Conservation (phyloP, 2,329 filamentous ascomycete species). For the Stagonosporopsis chrysanthemi region DNA sequence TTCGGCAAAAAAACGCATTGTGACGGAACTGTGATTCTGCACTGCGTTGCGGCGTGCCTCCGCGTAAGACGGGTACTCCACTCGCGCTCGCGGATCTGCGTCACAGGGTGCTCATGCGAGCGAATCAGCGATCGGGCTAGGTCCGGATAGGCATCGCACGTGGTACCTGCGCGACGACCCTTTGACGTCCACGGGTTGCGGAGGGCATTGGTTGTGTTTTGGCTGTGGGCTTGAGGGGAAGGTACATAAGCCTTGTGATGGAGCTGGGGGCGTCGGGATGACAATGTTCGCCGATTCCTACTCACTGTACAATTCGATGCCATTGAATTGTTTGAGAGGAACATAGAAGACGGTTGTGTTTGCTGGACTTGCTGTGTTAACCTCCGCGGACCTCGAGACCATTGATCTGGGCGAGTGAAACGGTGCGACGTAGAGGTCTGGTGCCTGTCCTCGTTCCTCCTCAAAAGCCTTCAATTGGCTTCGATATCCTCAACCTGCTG, state of each 20-base stretch:
- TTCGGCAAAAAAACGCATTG: constrained; percentile 7
- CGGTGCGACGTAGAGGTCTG: not conserved
- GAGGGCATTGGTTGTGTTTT: constrained; percentile 12
- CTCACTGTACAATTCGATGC: not conserved
- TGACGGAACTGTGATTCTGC: constrained; percentile 18
- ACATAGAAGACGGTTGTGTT: not conserved
- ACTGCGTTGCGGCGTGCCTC: constrained; percentile 9
- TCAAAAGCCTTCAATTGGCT: not conserved
- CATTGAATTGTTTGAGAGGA: not conserved
- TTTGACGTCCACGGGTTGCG: constrained; percentile 12
- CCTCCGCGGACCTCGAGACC: constrained; percentile 10
- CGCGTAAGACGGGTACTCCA: constrained; percentile 11
- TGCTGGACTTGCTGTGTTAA: constrained; percentile 12
- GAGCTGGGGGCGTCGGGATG: not conserved
- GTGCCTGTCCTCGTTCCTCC: not conserved
- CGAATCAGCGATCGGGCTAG: constrained; percentile 11
- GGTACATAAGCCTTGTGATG: constrained; percentile 9
- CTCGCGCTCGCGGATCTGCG: constrained; percentile 8
- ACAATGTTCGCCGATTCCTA: not conserved
- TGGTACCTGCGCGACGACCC: constrained; percentile 17
- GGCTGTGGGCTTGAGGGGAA: constrained; percentile 3
- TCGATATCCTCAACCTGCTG: not conserved
- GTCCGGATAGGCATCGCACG: constrained; percentile 9
- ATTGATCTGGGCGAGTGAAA: constrained; percentile 1
- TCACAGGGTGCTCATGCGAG: constrained; percentile 5